Base-by-base conservation (phyloP, 1,284 basidiomycete genomes). In the Takashimella koratensis region DNA sequence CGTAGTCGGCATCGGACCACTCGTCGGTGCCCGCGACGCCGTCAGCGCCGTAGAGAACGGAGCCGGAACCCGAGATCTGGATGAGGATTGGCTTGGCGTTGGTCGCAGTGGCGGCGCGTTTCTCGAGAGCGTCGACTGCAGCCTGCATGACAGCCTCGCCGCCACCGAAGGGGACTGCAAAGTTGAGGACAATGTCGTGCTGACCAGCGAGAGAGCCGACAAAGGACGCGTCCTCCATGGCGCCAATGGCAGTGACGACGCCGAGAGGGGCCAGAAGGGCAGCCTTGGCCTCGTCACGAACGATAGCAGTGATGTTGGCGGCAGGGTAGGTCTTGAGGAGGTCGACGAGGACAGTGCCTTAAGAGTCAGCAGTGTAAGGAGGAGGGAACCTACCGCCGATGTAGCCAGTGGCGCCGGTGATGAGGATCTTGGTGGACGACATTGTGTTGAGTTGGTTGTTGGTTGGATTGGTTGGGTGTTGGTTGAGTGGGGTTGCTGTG, bases 161-260 rank as follows among this genome's bases (percentile, higher is more conserved):
- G 3, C 60, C 60, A 12, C 42, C 54, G 45, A 62, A 62, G 3
- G 60, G 60, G 6, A 62, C 60, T 6, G 60, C 54, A 49, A 54
- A 62, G 51, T 62, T 62, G 43, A 57, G 5, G 20, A 62, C 47
- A 27, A 59, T 55, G 26, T 62, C 60, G 48, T 46, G n/a, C 5
- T 16, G n/a, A 12, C 26, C 22, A 42, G 45, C 57, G 6, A 62
- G 49, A 12, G 52, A 40, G 10, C 11, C 23, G 24, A 62, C 42
- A 10, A 52, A 45, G 1, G 39, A 16, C 30, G 45, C 20, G 26
- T 62, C 50, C 5, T 56, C 54, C 24, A 58, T 42, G 13, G 41
- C 27, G 22, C 55, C 57, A 41, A 50, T 16, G n/a, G 50, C 53
- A 20, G 47, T 43, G 39, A 53, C 56, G 51, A 59, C 27, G 16